phyloP scores from a whole-genome alignment of 202 grass and related monocot species.

The Hordeum pubiflorum region DNA sequence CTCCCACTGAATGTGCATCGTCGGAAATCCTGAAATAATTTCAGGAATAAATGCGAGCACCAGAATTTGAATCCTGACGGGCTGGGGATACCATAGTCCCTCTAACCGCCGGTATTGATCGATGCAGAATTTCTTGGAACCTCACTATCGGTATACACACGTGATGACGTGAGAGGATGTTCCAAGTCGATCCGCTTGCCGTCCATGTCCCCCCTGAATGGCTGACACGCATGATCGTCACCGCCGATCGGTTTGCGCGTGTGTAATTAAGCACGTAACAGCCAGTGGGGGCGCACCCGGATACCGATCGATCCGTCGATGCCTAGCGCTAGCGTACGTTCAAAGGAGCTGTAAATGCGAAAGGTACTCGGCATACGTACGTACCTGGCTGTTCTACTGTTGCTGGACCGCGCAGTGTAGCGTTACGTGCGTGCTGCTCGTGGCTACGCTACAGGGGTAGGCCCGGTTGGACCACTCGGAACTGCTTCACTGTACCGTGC shows the following conservation, averaged over 20 bases:
- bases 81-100: too few relatives aligned
- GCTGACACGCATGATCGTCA: background rate
- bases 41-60: too few relatives aligned
- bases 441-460: background rate
- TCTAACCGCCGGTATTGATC: too few relatives aligned
- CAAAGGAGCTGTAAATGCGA: background rate
- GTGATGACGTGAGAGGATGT: too few relatives aligned
- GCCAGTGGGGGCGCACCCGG: background rate
- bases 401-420: background rate
- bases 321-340: background rate
- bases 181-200: too few relatives aligned
- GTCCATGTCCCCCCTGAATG: background rate
- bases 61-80: too few relatives aligned
- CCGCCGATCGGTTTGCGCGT: background rate
- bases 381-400: background rate
- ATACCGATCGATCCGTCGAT: background rate
- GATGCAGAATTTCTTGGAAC: too few relatives aligned
- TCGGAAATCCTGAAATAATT: too few relatives aligned
- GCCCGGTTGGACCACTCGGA: background rate
- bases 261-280: background rate
- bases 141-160: too few relatives aligned
- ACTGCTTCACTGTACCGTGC: background rate
- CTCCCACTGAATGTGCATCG: too few relatives aligned
- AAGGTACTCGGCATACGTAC: background rate
- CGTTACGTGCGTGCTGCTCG: background rate